phyloP scores from a whole-genome alignment of 331 rosid species.

The Ulmus americana region DNA sequence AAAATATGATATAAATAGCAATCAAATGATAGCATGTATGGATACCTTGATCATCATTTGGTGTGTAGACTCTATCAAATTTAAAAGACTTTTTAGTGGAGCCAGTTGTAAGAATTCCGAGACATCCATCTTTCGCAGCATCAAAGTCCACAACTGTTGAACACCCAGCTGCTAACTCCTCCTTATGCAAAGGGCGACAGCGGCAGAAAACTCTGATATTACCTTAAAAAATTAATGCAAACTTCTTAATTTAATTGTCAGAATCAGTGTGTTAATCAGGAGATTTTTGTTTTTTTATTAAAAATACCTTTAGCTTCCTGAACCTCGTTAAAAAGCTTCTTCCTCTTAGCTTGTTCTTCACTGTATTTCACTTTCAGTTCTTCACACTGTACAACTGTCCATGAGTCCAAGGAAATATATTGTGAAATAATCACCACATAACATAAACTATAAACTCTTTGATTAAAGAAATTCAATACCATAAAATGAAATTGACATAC shows the following conservation, averaged over 20 bases:
- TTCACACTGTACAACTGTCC: slow-evolving; percentile 69
- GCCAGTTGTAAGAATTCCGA: slow-evolving; percentile 53
- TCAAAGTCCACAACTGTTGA: slow-evolving; percentile 66
- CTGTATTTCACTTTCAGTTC: slow-evolving; percentile 71
- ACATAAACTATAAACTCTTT: slow-evolving; percentile 9
- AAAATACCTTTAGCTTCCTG: slow-evolving; percentile 79
- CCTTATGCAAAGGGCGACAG: slow-evolving; percentile 75
- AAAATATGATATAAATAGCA: neutral
- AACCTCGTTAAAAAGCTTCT: slow-evolving; percentile 75
- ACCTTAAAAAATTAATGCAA: slow-evolving; percentile 37
- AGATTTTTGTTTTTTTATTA: neutral
- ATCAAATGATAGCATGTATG: slow-evolving; percentile 10
- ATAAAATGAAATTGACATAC: slow-evolving; percentile 33
- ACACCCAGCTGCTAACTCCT: slow-evolving; percentile 49
- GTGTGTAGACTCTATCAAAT: slow-evolving; percentile 78
- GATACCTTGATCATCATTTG: slow-evolving; percentile 76
- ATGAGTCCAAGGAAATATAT: slow-evolving; percentile 20
- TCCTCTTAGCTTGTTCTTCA: slow-evolving; percentile 71
- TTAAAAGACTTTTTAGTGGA: slow-evolving; percentile 58
- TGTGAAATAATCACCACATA: slow-evolving; percentile 1
- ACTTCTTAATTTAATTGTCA: slow-evolving; percentile 5
- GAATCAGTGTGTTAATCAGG: neutral
- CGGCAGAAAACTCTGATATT: slow-evolving; percentile 91
- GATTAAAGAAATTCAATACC: neutral
- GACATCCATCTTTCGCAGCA: slow-evolving; percentile 73